Base-by-base conservation (phyloP, 176 grass and related monocot genomes). In the Oropetium thomaeum region DNA sequence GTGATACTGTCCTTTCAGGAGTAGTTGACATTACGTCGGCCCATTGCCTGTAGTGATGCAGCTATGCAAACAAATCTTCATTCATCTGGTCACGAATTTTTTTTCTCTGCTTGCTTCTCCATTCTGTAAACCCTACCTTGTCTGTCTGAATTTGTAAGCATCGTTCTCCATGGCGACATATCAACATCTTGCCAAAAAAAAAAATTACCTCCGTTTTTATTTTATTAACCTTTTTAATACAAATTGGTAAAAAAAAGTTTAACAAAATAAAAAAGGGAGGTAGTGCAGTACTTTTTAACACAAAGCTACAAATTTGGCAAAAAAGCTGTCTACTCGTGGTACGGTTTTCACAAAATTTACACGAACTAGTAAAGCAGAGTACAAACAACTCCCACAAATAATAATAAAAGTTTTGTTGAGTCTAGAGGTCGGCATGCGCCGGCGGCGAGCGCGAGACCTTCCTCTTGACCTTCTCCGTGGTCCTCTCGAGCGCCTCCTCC, bases 381-480 rank as follows among this genome's bases (percentile, higher is more conserved):
- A 42, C 23, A 43, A 2, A 45, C 7, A 23, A 0, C 3, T 6
- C 4, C 3, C 5, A 5, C 19, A n/a, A n/a, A 5, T 27, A 12
- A 23, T 5, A 23, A n/a, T 10, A 6, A 25, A 16, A 4, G 12
- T 25, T 22, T 3, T 2, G 51, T 19, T 87, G 69, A n/a, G n/a
- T n/a, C n/a, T n/a, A 87, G n/a, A 88, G 74, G 42, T 88, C 85
- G 6, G 4, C 61, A 10, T 82, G 6, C 39, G 31, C 3, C 8
- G 62, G 6, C 58, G 59, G 58, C 30, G 72, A 75, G 25, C 10
- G 17, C 39, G 73, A 89, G 32, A 89, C 30, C 19, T 82, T 97
- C 62, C 85, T 74, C 80, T 77, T 73, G 2, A 90, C 54, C 62
- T 31, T 91, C 74, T 89, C 88, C 14, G 87, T 71, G 8, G 83